Base-by-base conservation (phyloP, 2,329 filamentous ascomycete genomes). In the Hymenoscyphus salicellus region DNA sequence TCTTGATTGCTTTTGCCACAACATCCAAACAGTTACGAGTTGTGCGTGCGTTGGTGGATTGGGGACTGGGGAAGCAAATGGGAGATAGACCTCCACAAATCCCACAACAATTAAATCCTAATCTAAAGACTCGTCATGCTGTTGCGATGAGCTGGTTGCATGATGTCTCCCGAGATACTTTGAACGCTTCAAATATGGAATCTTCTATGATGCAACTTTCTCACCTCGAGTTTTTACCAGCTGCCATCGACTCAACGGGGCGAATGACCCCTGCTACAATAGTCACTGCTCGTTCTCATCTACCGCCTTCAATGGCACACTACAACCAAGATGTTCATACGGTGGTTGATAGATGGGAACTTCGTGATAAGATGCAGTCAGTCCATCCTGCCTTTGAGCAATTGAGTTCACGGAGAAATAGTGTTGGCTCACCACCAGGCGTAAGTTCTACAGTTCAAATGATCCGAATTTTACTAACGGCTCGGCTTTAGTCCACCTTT, bases 301-400 rank as follows among this genome's bases (percentile, higher is more conserved):
- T 83, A 61, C 83, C 82, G 62, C 77, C 78, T 68, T 79, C 81
- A 63, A 81, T 79, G 69, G 82, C 82, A 33, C 82, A 88, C 33
- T 87, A 84, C 61, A 82, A 84, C 52, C 86, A 88, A 68, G 86
- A 88, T 36, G 80, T 86, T 0, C 86, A 90, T 70, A 96, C 89
- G 70, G 84, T 93, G 49, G 82, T 98, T 67, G 88, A 92, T 68
- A 85, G 90, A 67, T 98, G 94, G 94, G 89, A 95, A 70, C 75
- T 94, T 10, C 82, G 84, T 36, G 86, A 90, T 36, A 82, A 86
- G 58, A 78, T 83, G n/a, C 86, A 89, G 68, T 82, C 79, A 10
- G 79, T 96, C 7, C 90, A 95, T 73, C 79, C 88, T 1, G 89
- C 89, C 14, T 94, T 96, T 74, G 89, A 92, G 69, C 89, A 93